Base-by-base conservation (phyloP, 2,329 filamentous ascomycete genomes). In the Epichloe amarillans region DNA sequence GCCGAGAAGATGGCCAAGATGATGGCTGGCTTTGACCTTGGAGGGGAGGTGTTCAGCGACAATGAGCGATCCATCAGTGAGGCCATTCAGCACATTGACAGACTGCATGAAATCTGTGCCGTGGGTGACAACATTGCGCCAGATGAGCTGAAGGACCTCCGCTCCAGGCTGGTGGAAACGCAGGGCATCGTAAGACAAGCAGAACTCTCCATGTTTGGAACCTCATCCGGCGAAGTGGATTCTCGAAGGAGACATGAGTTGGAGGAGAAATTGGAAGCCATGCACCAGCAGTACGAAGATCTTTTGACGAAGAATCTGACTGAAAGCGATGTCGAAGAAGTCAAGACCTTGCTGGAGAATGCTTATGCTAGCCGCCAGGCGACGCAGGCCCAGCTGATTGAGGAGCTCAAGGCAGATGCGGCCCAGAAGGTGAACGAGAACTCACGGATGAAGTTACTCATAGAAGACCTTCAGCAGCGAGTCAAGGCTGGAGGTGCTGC, bases 1-100 rank as follows among this genome's bases (percentile, higher is more conserved):
- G 88, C 90, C 1, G 93, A 98, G 72, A 93, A 94, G 70, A 98
- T 98, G 93, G 93, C 93, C 42, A 87, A 96, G 77, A 98, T 98
- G 93, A 96, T 98, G 91, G 93, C 93, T 53, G 89, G 91, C 3
- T 97, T 98, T 61, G 91, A 98, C 62, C 79, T 98, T 36, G 91
- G 89, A 43, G 84, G 90, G 84, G 90, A 96, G 52, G 83, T 94
- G 35, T 95, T 97, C 66, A 95, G 89, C 58, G 86, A 93, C 52
- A 95, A 95, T 60, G 93, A 98, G 67, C 80, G 84, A 56, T 83
- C 82, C 47, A 87, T 98, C 52, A 82, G 86, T 53, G 82, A 86
- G 55, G 84, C 89, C 55, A 91, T 97, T 58, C 81, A 89, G 59
- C 84, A 87, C 60, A 75, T 97, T 33, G 89, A 95, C 58, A 72